A percentile compares a stretch with the other conserved stretches of the same genome.
Evolutionary conservation across 1,139 yeast genomes (phyloP).

Genomic region (Hansenula lynferdii): DNA sequence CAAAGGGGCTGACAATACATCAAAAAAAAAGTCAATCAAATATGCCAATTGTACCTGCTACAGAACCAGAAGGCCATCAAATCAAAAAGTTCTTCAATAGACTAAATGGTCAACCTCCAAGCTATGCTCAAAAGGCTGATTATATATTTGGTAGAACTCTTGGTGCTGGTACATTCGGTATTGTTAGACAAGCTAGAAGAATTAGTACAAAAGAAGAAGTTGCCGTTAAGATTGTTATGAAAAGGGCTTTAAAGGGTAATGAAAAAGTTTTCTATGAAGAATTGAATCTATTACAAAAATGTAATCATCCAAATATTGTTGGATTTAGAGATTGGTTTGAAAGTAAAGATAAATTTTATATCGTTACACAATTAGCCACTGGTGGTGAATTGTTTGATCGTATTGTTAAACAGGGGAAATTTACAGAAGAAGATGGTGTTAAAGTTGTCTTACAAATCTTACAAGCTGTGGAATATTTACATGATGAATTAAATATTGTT

Average conservation of each 20-base stretch:
- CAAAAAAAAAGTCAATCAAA: too few species aligned
- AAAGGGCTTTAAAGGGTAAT: conserved; percentile 75
- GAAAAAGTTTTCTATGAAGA: conserved; percentile 76
- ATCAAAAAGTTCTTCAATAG: conserved; percentile 36
- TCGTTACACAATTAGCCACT: conserved; percentile 73
- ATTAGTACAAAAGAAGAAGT: conserved; percentile 61
- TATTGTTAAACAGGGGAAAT: conserved; percentile 68
- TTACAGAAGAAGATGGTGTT: conserved; percentile 83
- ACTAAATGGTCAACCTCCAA: conserved; percentile 68
- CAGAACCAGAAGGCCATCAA: conserved; percentile 23
- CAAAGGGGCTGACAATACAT: too few species aligned
- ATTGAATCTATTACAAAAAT: conserved; percentile 55
- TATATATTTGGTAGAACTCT: conserved; percentile 74
- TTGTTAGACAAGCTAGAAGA: conserved; percentile 73
- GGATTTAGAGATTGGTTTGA: conserved; percentile 88
- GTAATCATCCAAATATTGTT: conserved; percentile 79
- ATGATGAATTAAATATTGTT: conserved; percentile 60
- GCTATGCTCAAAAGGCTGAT: conserved; percentile 56
- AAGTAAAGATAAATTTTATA: conserved; percentile 69
- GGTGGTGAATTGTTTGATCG: conserved; percentile 93
- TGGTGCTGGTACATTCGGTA: conserved; percentile 92
- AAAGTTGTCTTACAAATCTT: conserved; percentile 63
- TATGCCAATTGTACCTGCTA: conserved; percentile 11
- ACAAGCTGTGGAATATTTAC: conserved; percentile 72
- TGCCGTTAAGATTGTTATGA: conserved; percentile 80